phyloP scores from a whole-genome alignment of 495 filamentous ascomycete genomes.

The Podospora pseudopauciseta region DNA sequence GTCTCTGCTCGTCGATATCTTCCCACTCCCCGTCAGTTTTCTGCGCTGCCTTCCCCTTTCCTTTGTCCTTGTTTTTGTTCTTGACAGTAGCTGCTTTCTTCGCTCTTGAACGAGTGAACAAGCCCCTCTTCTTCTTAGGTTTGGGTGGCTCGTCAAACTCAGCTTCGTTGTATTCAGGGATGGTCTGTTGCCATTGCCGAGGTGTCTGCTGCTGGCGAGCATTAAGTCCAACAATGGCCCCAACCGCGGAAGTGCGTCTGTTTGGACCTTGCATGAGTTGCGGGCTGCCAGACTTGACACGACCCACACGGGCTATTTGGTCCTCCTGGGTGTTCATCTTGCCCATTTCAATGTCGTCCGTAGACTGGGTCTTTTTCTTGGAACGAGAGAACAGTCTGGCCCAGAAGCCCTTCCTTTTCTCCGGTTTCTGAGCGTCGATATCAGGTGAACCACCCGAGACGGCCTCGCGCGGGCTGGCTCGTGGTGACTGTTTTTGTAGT shows the following conservation, averaged over 20 bases:
- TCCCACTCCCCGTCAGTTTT: neutral
- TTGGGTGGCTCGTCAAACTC: neutral
- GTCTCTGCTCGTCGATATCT: neutral
- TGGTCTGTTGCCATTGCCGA: neutral
- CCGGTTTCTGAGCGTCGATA: neutral
- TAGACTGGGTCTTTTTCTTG: slow-evolving; percentile 1
- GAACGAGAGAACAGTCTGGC: slow-evolving; percentile 11
- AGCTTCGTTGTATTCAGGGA: neutral
- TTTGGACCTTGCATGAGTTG: slow-evolving; percentile 2
- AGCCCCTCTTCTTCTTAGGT: neutral
- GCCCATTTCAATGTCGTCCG: slow-evolving; percentile 14
- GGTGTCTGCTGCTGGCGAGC: neutral
- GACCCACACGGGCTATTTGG: slow-evolving; percentile 8
- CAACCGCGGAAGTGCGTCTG: slow-evolving; percentile 5
- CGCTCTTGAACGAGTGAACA: neutral
- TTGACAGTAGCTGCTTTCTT: neutral
- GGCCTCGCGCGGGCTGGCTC: neutral
- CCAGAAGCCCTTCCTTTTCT: slow-evolving; percentile 10
- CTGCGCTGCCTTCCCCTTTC: neutral
- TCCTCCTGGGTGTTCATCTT: slow-evolving; percentile 6
- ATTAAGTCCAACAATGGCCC: neutral
- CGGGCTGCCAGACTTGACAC: slow-evolving; percentile 15
- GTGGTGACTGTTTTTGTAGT: neutral
- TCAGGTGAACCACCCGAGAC: neutral
- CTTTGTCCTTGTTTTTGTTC: neutral